Evolutionary conservation across 257 asterid genomes (phyloP).

Genomic region (Gentiana straminea): DNA sequence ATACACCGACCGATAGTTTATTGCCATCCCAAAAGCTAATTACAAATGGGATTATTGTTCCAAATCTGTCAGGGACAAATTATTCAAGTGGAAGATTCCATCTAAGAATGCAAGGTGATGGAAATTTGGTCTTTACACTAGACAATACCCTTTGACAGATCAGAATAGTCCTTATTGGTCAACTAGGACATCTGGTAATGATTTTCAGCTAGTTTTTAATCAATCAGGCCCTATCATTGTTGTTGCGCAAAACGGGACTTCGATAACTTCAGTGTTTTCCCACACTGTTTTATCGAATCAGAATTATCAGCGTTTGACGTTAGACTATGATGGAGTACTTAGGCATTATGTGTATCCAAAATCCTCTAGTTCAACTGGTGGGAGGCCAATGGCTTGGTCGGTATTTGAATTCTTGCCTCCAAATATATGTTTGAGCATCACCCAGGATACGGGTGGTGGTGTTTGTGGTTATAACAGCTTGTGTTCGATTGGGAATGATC

Average conservation of each 20-base stretch:
- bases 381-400: constrained; percentile 19
- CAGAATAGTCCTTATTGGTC: constrained; percentile 4
- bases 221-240: not conserved
- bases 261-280: not conserved
- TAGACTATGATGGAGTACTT: constrained; percentile 37
- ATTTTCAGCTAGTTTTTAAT: not conserved
- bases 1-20: constrained; percentile 6
- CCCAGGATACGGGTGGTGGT: constrained; percentile 9
- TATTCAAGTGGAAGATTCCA: constrained; percentile 7
- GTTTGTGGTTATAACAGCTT: constrained; percentile 37
- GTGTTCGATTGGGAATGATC: constrained; percentile 15
- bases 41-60: not conserved
- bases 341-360: constrained; percentile 34
- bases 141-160: not conserved
- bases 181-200: not conserved
- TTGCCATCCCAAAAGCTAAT: constrained; percentile 5
- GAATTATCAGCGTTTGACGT: constrained; percentile 29
- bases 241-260: not conserved
- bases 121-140: constrained; percentile 6
- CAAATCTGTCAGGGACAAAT: not conserved
- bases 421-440: constrained; percentile 16
- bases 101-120: not conserved
- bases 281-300: constrained; percentile 5
- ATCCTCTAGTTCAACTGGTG: constrained; percentile 6
- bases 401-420: constrained; percentile 17